A percentile compares a stretch with the other conserved stretches of the same genome.
These are phyloP conservation scores for Vaccinium myrtillus DNA, from an alignment of 148 eudicot genomes.

Conservation along the genomic window DNA sequence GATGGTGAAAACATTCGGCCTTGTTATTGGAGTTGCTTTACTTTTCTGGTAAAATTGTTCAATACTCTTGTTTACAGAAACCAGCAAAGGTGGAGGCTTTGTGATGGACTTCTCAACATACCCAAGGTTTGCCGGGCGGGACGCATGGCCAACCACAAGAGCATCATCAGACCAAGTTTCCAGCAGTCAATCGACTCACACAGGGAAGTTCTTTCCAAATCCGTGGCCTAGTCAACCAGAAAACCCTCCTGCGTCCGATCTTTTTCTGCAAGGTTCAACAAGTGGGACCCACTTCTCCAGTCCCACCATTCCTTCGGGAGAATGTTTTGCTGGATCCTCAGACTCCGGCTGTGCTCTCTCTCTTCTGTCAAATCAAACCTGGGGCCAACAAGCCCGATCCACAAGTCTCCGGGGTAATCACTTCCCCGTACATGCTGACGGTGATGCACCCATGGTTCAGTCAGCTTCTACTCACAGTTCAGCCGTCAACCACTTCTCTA, in stretches of 20 bases:
- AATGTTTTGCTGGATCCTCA: constrained; percentile 53
- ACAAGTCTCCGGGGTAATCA: constrained; percentile 38
- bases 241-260: constrained; percentile 39
- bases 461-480: constrained; percentile 30
- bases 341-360: constrained; percentile 92
- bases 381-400: constrained; percentile 55
- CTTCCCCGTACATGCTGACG: constrained; percentile 34
- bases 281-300: constrained; percentile 31
- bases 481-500: constrained; percentile 39
- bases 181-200: constrained; percentile 34
- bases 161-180: constrained; percentile 41
- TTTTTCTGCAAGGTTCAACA: constrained; percentile 46
- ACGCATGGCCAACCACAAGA: constrained; percentile 47
- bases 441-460: constrained; percentile 44
- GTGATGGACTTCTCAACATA: constrained; percentile 71
- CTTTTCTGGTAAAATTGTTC: constrained; percentile 7
- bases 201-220: constrained; percentile 42
- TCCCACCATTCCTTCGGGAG: constrained; percentile 50
- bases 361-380: constrained; percentile 98
- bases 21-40: not conserved
- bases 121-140: constrained; percentile 42
- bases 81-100: constrained; percentile 54
- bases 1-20: not conserved
- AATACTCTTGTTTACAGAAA: constrained; percentile 38
- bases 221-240: constrained; percentile 55